These are phyloP conservation scores for Phytopythium mirpurense DNA, from an alignment of 352 stramenopile genomes.

Conservation along the genomic window DNA sequence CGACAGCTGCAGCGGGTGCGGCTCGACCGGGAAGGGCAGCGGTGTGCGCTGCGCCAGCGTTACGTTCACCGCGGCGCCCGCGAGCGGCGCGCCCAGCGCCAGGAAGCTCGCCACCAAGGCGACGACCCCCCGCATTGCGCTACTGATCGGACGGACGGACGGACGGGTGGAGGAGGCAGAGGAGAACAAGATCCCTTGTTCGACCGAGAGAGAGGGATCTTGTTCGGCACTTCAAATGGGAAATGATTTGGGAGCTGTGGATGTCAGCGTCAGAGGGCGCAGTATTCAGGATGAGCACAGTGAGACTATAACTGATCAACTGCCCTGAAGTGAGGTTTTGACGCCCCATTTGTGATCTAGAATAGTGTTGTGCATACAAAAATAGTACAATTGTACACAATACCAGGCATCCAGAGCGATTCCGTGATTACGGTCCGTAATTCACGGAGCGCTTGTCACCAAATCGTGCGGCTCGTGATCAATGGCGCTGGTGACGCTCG, in stretches of 20 bases:
- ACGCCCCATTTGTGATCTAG: background rate
- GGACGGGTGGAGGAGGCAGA: no score
- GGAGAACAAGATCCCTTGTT: no score
- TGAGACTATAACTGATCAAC: background rate
- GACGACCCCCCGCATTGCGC: background rate
- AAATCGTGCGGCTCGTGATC: no score
- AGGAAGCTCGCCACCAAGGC: background rate
- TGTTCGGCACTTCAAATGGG: slow-evolving; percentile 4
- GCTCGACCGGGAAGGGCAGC: slow-evolving; percentile 48
- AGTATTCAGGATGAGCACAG: background rate
- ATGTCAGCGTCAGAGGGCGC: no score
- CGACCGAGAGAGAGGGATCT: no score
- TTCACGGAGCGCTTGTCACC: no score
- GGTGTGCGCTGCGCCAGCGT: slow-evolving; percentile 3
- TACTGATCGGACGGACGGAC: no score
- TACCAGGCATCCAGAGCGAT: no score
- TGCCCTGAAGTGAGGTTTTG: background rate
- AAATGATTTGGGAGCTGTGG: no score
- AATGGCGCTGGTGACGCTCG: background rate
- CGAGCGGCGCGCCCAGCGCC: background rate
- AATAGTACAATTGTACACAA: no score
- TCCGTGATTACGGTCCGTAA: no score
- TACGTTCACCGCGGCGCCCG: slow-evolving; percentile 1
- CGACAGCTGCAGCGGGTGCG: slow-evolving; percentile 49
- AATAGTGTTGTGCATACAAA: no score